These are phyloP conservation scores for Fusarium torulosum DNA, from an alignment of 2,329 filamentous ascomycete genomes.

Conservation along the genomic window DNA sequence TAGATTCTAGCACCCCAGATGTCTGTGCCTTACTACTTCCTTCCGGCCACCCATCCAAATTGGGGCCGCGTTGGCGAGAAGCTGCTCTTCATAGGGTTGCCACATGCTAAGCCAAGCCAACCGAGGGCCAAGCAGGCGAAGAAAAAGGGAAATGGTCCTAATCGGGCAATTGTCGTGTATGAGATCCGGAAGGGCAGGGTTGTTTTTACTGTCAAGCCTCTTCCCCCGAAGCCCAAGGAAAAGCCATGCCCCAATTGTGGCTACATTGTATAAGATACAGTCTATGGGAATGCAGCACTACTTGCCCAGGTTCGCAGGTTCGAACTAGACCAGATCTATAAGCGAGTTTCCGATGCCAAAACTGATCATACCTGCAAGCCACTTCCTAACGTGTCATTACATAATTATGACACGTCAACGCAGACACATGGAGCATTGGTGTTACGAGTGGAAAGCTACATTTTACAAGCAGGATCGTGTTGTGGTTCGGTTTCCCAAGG, in stretches of 20 bases:
- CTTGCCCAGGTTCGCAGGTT: background rate
- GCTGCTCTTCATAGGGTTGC: conserved; percentile 33
- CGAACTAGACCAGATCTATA: background rate
- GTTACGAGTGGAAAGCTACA: background rate
- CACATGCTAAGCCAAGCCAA: conserved; percentile 5
- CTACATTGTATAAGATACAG: background rate
- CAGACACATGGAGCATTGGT: no score
- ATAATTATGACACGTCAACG: background rate
- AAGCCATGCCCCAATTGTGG: background rate
- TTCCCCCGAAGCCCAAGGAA: conserved; percentile 7
- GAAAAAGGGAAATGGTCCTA: conserved; percentile 3
- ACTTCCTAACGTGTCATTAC: background rate
- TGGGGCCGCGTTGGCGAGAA: conserved; percentile 15
- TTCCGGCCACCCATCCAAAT: background rate
- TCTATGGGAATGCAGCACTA: background rate
- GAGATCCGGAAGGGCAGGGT: background rate
- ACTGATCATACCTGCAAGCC: background rate
- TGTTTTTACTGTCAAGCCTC: conserved; percentile 22
- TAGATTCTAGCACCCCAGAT: background rate
- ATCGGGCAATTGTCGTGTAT: conserved; percentile 7
- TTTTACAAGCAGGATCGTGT: no score
- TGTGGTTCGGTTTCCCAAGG: no score
- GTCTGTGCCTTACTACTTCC: conserved; percentile 4
- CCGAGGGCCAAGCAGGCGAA: conserved; percentile 11
- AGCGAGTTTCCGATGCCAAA: background rate